Base-by-base conservation (phyloP, 2,329 filamentous ascomycete genomes). In the Ceratocystiopsis minuta region DNA sequence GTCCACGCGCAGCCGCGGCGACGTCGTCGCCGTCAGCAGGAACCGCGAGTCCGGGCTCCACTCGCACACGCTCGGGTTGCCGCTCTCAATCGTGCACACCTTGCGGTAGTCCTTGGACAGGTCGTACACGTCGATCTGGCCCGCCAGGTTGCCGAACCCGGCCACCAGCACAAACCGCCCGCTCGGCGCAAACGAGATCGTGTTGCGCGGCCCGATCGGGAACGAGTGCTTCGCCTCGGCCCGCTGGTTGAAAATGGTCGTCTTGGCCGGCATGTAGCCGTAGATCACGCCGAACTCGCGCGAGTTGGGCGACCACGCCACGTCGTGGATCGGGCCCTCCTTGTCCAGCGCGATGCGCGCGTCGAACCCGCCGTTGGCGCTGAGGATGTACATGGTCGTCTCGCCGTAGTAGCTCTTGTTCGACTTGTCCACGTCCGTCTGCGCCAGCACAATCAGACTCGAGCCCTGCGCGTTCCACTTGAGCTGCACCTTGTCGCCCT, bases 351-450 rank as follows among this genome's bases (percentile, higher is more conserved):
- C 75, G 51, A 98, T 79, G 52, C 90, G 78, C 45, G 88, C 90
- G 60, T 98, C 90, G 54, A 96, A 92, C 38, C 79, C 77, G 48
- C 87, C 88, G 55, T 81, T 92, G 49, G 86, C 81, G 60, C 84
- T 94, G 48, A 98, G 72, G 51, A 98, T 72, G 64, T 96, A 96
- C 56, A 98, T 77, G 49, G 84, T 96, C 11, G 90, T 96, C 66
- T 98, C 90, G 56, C 90, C 90, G 53, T 98, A 98, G 66, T 98
- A 98, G 63, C 85, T 95, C 75, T 96, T 96, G 62, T 92, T 92
- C 45, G 86, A 86, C 66, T 90, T 92, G 64, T 98, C 90, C 42
- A 96, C 90, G 48, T 98, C 90, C 31, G 90, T 98, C 66, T 96
- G 87, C 43, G 90, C 88, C 54, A 98, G 74, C 50, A 96, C 88